Evolutionary conservation across 306 rosid species (phyloP).

Genomic region (Castanea crenata): DNA sequence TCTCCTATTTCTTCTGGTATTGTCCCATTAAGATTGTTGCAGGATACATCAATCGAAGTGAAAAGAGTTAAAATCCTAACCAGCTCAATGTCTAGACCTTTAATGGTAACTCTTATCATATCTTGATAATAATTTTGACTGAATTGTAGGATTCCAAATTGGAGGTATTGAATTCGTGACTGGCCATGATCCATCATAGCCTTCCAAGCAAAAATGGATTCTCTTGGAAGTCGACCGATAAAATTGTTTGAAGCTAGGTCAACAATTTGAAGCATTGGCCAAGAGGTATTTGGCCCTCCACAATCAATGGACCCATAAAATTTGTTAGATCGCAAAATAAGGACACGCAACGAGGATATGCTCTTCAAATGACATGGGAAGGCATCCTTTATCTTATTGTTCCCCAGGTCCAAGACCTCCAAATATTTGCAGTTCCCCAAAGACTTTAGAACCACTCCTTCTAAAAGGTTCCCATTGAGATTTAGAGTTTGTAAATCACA

Average conservation of each 20-base stretch:
- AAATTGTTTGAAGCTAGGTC: conserved; percentile 24
- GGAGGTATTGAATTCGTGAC: conserved; percentile 10
- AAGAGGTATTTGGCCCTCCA: background rate
- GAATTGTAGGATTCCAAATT: background rate
- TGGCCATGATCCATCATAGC: conserved; percentile 14
- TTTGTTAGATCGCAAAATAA: conserved; percentile 32
- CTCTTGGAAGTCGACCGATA: fast-evolving
- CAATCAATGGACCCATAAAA: conserved; percentile 9
- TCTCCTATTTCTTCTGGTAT: conserved; percentile 22
- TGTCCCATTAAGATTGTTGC: conserved; percentile 25
- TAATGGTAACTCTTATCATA: conserved; percentile 22
- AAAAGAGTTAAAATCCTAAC: conserved; percentile 30
- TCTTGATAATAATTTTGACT: conserved; percentile 18
- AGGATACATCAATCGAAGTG: conserved; percentile 34
- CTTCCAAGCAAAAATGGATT: background rate
- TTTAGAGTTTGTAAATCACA: conserved; percentile 29
- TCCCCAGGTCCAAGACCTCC: conserved; percentile 41
- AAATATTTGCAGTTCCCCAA: background rate
- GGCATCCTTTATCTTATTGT: conserved; percentile 1
- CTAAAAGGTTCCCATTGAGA: conserved; percentile 21
- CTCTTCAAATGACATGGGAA: conserved; percentile 22
- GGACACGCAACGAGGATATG: conserved; percentile 22
- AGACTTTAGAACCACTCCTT: conserved; percentile 20
- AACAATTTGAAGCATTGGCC: conserved; percentile 41
- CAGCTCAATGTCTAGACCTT: conserved; percentile 28